phyloP scores from a whole-genome alignment of 1,284 basidiomycete genomes.

The Cutaneotrichosporon cyanovorans region DNA sequence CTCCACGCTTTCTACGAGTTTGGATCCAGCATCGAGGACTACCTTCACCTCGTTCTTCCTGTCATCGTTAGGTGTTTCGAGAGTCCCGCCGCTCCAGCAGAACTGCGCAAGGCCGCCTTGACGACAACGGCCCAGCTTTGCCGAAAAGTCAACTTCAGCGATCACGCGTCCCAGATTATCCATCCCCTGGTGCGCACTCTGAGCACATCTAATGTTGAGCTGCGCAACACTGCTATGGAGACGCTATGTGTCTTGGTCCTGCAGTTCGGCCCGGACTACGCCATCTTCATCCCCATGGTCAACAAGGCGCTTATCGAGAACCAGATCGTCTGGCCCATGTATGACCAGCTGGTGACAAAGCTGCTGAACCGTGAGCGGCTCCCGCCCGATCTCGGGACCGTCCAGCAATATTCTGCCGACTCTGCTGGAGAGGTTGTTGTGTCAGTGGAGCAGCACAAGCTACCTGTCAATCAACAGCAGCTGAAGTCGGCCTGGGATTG shows the following conservation, averaged over 20 bases:
- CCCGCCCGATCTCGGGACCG: conserved; percentile 54
- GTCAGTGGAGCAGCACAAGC: conserved; percentile 66
- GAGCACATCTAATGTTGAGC: conserved; percentile 65
- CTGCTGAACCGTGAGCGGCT: conserved; percentile 86
- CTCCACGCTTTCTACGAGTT: conserved; percentile 82
- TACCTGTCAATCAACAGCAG: conserved; percentile 95
- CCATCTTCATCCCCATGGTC: conserved; percentile 94
- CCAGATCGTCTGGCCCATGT: conserved; percentile 73
- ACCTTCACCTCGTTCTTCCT: conserved; percentile 92
- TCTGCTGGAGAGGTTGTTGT: conserved; percentile 21
- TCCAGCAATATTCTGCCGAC: conserved; percentile 45
- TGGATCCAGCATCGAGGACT: conserved; percentile 94
- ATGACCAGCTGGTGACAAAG: conserved; percentile 81
- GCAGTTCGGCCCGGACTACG: conserved; percentile 92
- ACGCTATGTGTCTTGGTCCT: conserved; percentile 85
- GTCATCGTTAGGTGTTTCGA: conserved; percentile 91
- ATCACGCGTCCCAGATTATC: conserved; percentile 94
- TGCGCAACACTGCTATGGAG: conserved; percentile 83
- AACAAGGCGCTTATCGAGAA: conserved; percentile 80
- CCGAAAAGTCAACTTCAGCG: conserved; percentile 94
- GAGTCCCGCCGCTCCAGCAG: conserved; percentile 63
- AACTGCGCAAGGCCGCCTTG: conserved; percentile 80
- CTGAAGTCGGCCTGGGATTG: conserved; percentile 96
- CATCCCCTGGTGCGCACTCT: conserved; percentile 90
- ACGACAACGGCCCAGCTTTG: conserved; percentile 87